Percentiles rank a stretch among this genome's conserved stretches.
Evolutionary conservation across 2,329 filamentous ascomycete genomes (phyloP).

Genomic region (Raffaelea arxii): DNA sequence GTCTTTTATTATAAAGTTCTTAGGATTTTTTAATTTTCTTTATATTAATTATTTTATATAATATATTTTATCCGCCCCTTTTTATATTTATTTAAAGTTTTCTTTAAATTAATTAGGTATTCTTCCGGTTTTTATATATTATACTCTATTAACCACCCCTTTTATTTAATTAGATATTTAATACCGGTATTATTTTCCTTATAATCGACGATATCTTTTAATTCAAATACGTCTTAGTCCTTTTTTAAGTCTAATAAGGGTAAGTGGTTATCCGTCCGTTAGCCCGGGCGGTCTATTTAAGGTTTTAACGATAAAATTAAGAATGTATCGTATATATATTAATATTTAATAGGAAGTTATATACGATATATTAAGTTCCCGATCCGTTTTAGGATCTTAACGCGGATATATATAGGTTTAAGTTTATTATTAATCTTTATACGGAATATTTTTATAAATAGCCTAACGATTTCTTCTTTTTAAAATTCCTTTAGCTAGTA

Average conservation of each 20-base stretch:
- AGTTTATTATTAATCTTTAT: background rate
- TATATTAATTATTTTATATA: too few relatives aligned
- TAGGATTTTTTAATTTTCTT: background rate
- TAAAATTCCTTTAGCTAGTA: background rate
- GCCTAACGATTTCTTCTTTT: background rate
- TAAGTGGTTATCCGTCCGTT: background rate
- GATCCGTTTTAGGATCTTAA: background rate
- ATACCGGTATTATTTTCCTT: background rate
- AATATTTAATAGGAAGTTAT: background rate
- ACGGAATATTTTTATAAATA: background rate
- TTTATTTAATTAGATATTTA: background rate
- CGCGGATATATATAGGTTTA: background rate
- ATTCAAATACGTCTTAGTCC: background rate
- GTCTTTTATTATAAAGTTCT: background rate
- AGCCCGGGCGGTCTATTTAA: background rate
- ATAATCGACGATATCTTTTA: background rate
- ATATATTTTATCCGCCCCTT: too few relatives aligned
- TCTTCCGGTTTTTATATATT: background rate
- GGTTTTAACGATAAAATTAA: background rate
- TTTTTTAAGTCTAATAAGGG: background rate
- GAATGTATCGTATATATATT: background rate
- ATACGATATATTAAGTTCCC: too few relatives aligned
- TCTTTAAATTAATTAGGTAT: too few relatives aligned
- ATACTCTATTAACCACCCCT: background rate
- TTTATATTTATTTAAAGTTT: too few relatives aligned